These are phyloP conservation scores for Teratosphaeria gauchensis DNA, from an alignment of 2,329 filamentous ascomycete species.

Conservation along the genomic window DNA sequence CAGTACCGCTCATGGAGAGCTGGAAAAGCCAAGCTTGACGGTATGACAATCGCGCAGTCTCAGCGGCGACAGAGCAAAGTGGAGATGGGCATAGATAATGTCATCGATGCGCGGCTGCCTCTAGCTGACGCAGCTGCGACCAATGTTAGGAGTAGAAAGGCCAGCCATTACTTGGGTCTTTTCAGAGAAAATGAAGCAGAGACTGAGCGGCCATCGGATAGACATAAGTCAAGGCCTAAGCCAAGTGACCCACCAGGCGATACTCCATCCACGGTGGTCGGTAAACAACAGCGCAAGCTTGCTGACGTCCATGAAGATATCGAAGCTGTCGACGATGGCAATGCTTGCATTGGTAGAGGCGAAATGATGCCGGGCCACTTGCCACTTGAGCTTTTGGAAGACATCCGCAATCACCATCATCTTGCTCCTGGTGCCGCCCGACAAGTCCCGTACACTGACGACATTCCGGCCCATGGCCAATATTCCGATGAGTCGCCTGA, in stretches of 20 bases:
- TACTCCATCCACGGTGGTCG: background rate
- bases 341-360: constrained; percentile 12
- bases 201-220: constrained; percentile 43
- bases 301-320: constrained; percentile 22
- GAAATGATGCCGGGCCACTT: constrained; percentile 28
- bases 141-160: constrained; percentile 53
- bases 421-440: constrained; percentile 38
- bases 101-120: constrained; percentile 53
- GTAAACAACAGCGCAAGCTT: constrained; percentile 4
- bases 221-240: constrained; percentile 27
- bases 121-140: constrained; percentile 43
- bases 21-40: constrained; percentile 35
- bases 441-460: constrained; percentile 33
- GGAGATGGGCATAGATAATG: constrained; percentile 44
- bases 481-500: constrained; percentile 4
- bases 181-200: constrained; percentile 54
- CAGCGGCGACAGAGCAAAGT: constrained; percentile 22
- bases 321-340: constrained; percentile 21
- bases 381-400: constrained; percentile 44
- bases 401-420: constrained; percentile 47
- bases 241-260: background rate
- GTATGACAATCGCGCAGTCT: constrained; percentile 29
- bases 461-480: constrained; percentile 11
- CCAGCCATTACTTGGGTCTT: constrained; percentile 55
- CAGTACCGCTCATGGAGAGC: constrained; percentile 41